Conservation (phyloP, 2,329 filamentous ascomycete genomes). For the Exophiala sp. region DNA sequence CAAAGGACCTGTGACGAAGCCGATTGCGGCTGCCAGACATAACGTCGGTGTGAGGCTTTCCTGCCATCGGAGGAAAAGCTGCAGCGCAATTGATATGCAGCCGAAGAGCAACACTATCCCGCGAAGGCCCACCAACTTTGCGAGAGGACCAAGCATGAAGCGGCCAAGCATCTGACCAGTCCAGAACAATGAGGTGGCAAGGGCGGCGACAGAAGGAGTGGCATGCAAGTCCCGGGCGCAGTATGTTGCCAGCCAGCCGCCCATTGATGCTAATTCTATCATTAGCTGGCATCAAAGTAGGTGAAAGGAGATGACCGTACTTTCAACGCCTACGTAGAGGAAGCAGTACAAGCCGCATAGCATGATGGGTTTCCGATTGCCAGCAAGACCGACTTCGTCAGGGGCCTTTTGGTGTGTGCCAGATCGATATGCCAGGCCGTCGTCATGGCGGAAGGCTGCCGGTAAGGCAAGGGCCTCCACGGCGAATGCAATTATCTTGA, state of each 20-base stretch:
- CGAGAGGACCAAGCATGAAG: slow-evolving; percentile 33
- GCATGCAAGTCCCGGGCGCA: slow-evolving; percentile 42
- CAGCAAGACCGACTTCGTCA: slow-evolving; percentile 8
- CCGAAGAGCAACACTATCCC: slow-evolving; percentile 8
- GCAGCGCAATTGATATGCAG: slow-evolving; percentile 26
- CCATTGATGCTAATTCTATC: slow-evolving; percentile 35
- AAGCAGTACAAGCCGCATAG: slow-evolving; percentile 44
- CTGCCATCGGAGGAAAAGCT: slow-evolving; percentile 10
- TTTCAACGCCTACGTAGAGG: slow-evolving; percentile 44
- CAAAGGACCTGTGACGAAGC: slow-evolving; percentile 42
- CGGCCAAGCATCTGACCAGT: slow-evolving; percentile 44
- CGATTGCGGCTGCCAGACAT: slow-evolving; percentile 33
- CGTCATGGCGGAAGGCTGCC: slow-evolving; percentile 39
- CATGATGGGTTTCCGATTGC: slow-evolving; percentile 36
- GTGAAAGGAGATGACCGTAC: slow-evolving; percentile 10
- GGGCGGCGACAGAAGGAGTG: slow-evolving; percentile 36
- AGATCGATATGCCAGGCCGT: slow-evolving; percentile 32
- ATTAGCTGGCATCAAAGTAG: slow-evolving; percentile 5
- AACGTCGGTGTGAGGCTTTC: slow-evolving; percentile 29
- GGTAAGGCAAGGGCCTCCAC: slow-evolving; percentile 26
- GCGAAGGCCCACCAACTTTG: slow-evolving; percentile 31
- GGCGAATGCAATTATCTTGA: not conserved
- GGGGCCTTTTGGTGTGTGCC: not conserved
- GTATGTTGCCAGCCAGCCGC: slow-evolving; percentile 47
- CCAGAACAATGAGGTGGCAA: slow-evolving; percentile 46